Conservation (phyloP, 345 rosid species). For the Aegle marmelos region DNA sequence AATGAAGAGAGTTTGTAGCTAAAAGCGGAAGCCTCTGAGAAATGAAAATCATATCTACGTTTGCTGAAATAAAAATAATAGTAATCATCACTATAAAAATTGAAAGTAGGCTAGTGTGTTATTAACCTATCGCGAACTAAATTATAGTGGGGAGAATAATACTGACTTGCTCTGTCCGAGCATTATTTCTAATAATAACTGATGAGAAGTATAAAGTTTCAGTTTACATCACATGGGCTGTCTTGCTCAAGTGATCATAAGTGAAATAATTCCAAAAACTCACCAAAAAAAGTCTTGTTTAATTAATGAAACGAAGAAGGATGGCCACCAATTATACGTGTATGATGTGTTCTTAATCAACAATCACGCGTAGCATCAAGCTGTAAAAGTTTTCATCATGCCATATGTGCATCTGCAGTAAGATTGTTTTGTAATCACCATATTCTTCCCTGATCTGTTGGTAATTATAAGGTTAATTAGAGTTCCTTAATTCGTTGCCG, state of each 20-base stretch:
- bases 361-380: slow-evolving; percentile 2
- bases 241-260: not conserved
- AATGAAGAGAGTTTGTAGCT: too few species aligned
- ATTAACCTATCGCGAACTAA: too few species aligned
- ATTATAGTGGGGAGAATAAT: not conserved
- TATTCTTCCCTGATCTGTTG: not conserved
- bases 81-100: not conserved
- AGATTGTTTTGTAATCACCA: not conserved
- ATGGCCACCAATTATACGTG: not conserved
- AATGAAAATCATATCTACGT: not conserved
- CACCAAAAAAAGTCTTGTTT: not conserved
- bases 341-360: too few species aligned
- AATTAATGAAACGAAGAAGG: slow-evolving; percentile 1
- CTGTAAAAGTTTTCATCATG: not conserved
- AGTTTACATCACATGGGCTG: slow-evolving; percentile 17
- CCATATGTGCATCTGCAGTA: not conserved
- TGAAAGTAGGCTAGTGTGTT: too few species aligned
- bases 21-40: not conserved
- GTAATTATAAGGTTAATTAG: not conserved
- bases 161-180: not conserved
- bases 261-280: not conserved
- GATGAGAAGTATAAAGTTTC: slow-evolving; percentile 1
- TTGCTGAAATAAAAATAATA: not conserved
- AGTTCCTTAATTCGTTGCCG: not conserved
- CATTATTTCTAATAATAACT: not conserved